Evolutionary conservation across 495 filamentous ascomycete species (phyloP), one percentile per base, ranked within the genome.

Genomic region (Lepraria neglecta): DNA sequence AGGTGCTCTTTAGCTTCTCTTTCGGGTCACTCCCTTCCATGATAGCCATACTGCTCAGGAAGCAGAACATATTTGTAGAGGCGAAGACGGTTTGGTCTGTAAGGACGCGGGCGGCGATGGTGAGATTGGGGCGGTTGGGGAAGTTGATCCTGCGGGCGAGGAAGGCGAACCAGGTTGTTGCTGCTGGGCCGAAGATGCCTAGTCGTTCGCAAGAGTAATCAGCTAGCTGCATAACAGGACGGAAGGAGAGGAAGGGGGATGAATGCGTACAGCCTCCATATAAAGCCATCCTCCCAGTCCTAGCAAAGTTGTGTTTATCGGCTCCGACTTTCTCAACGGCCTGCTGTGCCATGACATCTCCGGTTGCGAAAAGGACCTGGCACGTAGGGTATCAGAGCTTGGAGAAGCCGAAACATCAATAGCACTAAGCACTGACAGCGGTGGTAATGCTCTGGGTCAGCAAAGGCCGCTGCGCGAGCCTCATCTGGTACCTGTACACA

Each of bases 331-430:
- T 84, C 74, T 97, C 94, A 56, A 98, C 88, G n/a, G 76, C 79
- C 73, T 98, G 94, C 69, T 98, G 94, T n/a, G 94, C 90, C 58
- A 96, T 82, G 57, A 87, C 78, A 74, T 98, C 94, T 63, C 94
- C 94, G 19, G 90, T 85, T 43, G 87, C 91, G 72, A 97, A 98
- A 59, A 98, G 84, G 54, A 96, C 73, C 85, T 88, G 46, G 17
- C 60, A 19, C 30, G 0, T 27, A 6, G 3, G 14, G 28, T 21
- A 5, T 59, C 44, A 59, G 44, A 48, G 33, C 31, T 21, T 35
- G 9, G 0, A 12, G 7, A 21, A 46, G 42, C 42, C 4, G 14
- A 9, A 7, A 4, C 6, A 27, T 19, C 9, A 35, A 0, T 3
- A 1, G 7, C 17, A 1, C 7, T 5, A 12, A 35, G 12, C 6